Base-by-base conservation (phyloP, 2,329 filamentous ascomycete species). In the Colletotrichum somersetense region DNA sequence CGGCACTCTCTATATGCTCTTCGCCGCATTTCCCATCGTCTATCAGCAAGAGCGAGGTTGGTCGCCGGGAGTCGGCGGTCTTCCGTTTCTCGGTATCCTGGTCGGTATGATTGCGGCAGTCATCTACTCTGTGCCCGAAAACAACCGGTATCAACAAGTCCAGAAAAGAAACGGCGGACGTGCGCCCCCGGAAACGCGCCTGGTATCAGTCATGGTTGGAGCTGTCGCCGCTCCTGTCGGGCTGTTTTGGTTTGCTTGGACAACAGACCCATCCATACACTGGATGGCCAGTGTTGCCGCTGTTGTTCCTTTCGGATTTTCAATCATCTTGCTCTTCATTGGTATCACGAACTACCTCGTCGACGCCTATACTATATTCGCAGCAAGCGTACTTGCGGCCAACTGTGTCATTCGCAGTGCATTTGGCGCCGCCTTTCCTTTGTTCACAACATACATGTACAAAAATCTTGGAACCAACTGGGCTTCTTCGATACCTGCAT, bases 401-500 rank as follows among this genome's bases (percentile, higher is more conserved):
- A 94, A 91, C 80, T 86, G 89, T 2, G 89, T 95, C 30, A 83
- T 95, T 10, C 89, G 93, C 71, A 93, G 91, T 0, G 81, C 92
- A 11, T 93, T 94, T 71, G 92, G 91, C 69, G 89, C 91, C 0
- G 89, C 87, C 0, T 94, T 95, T 81, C 92, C 92, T 0, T 85
- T 94, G 0, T 94, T 94, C 80, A 92, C 91, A 0, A 85, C 84
- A 0, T 79, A 83, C 74, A 89, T 89, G 86, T 89, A 88, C 77
- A 40, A 83, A 2, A 81, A 85, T 63, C 84, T 92, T 1, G 92
- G 93, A 52, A 91, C 92, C 67, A 92, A 94, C 82, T 95, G 93
- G 93, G 93, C 92, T 0, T 89, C 87, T 40, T 90, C 89, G 0
- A 84, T 96, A 11, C 93, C 92, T 0, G 93, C 90, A 0, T 95